Base-by-base conservation (phyloP, 495 filamentous ascomycete species). In the Penicillium ucsense region DNA sequence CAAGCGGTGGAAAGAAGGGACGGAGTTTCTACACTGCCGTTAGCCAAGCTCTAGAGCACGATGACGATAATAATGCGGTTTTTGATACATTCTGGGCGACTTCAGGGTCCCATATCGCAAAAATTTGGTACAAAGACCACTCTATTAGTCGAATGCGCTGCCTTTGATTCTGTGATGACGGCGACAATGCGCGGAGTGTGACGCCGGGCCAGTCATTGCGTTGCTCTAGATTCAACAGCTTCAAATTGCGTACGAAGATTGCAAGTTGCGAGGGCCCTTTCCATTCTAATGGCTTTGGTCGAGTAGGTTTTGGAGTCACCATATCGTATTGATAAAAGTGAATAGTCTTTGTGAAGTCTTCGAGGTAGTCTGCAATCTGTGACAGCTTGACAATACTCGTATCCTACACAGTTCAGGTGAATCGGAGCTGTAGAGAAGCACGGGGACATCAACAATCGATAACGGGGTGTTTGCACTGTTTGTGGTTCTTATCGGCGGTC, bases 1-100 rank as follows among this genome's bases (percentile, higher is more conserved):
- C 87, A 53, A 86, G 73, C 6, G 89, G 85, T 35, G 89, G 89
- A 62, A 89, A 94, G 72, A 91, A 94, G 0, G 89, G 86, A 36
- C 82, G 85, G 8, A 94, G 75, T 77, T 92, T 94, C 82, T 91
- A 54, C 20, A 28, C 32, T 44, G 9, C 35, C 6, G 35, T 48
- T 33, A 56, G 46, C 32, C 41, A 9, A 20, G 20, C 20, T 20
- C 20, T 20, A 20, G 20, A 20, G 20, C 20, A 20, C 20, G 20
- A 20, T 20, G 20, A 20, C 20, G 20, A 20, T 20, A 20, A 20
- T 20, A 36, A 30, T 12, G 30, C 29, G 5, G 5, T 10, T 34
- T 43, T 11, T n/a, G 67, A 41, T 68, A 88, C 85, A 72, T 83
- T 81, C 54, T 81, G 76, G 28, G 87, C 75, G 45, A 81, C 80